Base-by-base conservation (phyloP, 257 asterid species). In the Scutellaria minor region DNA sequence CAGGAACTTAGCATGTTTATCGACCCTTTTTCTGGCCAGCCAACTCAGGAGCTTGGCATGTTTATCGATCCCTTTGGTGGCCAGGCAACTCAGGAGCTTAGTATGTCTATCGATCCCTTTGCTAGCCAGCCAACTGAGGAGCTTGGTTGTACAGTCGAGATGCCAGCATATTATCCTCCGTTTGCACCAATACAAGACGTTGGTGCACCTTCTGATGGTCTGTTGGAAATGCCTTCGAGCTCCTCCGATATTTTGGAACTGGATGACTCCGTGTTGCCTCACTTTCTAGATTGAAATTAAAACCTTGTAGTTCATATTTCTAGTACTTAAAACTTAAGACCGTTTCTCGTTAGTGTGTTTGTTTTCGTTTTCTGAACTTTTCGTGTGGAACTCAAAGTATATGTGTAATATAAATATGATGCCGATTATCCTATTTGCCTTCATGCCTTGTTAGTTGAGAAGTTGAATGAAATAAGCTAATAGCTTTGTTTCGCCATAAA, bases 251-350 rank as follows among this genome's bases (percentile, higher is more conserved):
- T 47, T 31, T 31, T 31, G 37, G 37, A 76, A 51, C 66, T 76
- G 14, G 80, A 76, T 61, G 9, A 69, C 46, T 62, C 59, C 51
- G 10, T 27, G 44, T 46, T 69, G 60, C 76, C 80, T 61, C 45
- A 76, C 27, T 68, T 68, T 45, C 50, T 74, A 1, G 74, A 74
- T 57, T 69, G 74, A 69, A 20, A 15, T 55, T 20, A 6, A n/a
- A 15, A 39, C 14, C 18, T 40, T 14, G 9, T 9, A 8, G 18
- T 20, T 41, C 53, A 0, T 54, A 9, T 52, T 6, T 35, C 15
- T 22, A 7, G 15, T 68, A 51, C 53, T 67, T 35, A 24, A 24
- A 24, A 9, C 52, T 14, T 7, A 5, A 15, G 18, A 24, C 54
- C 27, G 40, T 5, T 14, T 67, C 12, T 8, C 5, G 6, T 27